Evolutionary conservation across 371 early-diverging fungal genomes (phyloP).

Genomic region (Mortierella sp.): DNA sequence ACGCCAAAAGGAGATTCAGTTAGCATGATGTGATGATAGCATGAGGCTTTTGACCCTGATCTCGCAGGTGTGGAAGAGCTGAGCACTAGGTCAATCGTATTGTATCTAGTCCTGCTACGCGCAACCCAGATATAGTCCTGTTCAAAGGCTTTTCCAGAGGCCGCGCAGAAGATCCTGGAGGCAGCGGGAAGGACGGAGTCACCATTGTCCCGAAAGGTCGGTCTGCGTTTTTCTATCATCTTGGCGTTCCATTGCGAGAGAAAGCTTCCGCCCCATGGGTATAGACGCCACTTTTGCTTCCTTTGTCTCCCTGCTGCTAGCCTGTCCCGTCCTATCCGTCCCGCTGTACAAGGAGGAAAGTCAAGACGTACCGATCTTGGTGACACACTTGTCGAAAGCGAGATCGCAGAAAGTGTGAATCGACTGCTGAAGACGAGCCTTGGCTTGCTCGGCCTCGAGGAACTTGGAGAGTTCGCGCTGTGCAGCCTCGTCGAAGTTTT

Average conservation of each 20-base stretch:
- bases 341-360: background rate
- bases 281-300: background rate
- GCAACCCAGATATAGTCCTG: too few species aligned
- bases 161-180: too few species aligned
- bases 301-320: background rate
- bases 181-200: too few species aligned
- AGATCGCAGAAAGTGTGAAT: slow-evolving; percentile 78
- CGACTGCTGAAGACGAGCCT: slow-evolving; percentile 76
- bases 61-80: too few species aligned
- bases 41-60: too few species aligned
- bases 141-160: too few species aligned
- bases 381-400: slow-evolving; percentile 87
- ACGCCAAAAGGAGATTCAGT: background rate
- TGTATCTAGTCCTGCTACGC: too few species aligned
- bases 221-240: too few species aligned
- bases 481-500: slow-evolving; percentile 65
- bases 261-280: too few species aligned
- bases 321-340: background rate
- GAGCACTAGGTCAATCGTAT: too few species aligned
- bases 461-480: slow-evolving; percentile 76
- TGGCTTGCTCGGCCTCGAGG: slow-evolving; percentile 78
- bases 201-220: too few species aligned
- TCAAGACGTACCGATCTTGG: slow-evolving; percentile 61
- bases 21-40: background rate
- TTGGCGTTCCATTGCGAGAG: too few species aligned